A percentile compares a stretch with the other conserved stretches of the same genome.
Conservation (phyloP, 345 rosid genomes). For the Brassica nigra region DNA sequence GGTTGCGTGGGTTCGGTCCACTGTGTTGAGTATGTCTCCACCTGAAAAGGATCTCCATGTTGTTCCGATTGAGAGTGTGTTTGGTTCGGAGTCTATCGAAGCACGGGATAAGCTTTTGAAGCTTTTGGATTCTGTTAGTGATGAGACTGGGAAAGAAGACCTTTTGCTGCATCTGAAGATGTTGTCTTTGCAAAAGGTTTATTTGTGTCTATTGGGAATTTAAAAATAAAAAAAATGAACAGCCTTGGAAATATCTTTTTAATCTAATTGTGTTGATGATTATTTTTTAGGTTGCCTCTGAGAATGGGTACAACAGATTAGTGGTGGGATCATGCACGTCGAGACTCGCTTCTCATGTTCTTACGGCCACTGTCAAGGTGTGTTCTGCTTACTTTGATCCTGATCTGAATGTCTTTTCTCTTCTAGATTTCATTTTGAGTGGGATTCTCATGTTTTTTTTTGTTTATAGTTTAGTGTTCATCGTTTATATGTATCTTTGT, state of each 20-base stretch:
- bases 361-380: slow-evolving; percentile 90
- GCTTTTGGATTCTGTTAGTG: slow-evolving; percentile 57
- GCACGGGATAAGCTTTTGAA: slow-evolving; percentile 54
- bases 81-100: slow-evolving; percentile 47
- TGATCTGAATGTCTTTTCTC: background rate
- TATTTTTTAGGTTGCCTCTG: slow-evolving; percentile 59
- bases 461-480: too few species aligned
- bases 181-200: slow-evolving; percentile 80
- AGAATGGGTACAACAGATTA: slow-evolving; percentile 74
- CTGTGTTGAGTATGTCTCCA: slow-evolving; percentile 54
- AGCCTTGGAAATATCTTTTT: background rate
- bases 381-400: slow-evolving; percentile 5
- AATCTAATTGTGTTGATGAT: slow-evolving; percentile 19
- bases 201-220: too few species aligned
- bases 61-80: slow-evolving; percentile 58
- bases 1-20: slow-evolving; percentile 50
- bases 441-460: too few species aligned
- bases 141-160: slow-evolving; percentile 84
- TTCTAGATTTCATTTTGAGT: background rate
- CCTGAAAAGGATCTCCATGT: slow-evolving; percentile 68
- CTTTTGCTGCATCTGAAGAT: slow-evolving; percentile 63
- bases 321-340: slow-evolving; percentile 79
- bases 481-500: background rate
- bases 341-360: slow-evolving; percentile 82
- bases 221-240: too few species aligned